A percentile compares a stretch with the other conserved stretches of the same genome.
Conservation (phyloP, 2,329 filamentous ascomycete species). For the Aspergillus bombycis region DNA sequence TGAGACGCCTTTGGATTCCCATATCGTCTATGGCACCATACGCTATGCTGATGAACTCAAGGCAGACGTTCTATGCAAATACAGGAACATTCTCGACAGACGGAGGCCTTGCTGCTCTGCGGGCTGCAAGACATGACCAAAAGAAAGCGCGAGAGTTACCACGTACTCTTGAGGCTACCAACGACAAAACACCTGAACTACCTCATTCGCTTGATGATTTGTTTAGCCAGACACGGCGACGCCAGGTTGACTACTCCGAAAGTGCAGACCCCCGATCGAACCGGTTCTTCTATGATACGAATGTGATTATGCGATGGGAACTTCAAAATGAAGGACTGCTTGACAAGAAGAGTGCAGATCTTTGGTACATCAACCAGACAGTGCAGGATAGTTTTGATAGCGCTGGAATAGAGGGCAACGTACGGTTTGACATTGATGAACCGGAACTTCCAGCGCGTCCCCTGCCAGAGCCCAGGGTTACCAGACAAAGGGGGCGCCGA, state of each 20-base stretch:
- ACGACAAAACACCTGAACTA: constrained; percentile 14
- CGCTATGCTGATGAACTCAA: constrained; percentile 43
- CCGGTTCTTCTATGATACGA: constrained; percentile 34
- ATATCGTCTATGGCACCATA: constrained; percentile 32
- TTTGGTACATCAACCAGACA: constrained; percentile 44
- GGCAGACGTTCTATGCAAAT: constrained; percentile 41
- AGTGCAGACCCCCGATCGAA: constrained; percentile 27
- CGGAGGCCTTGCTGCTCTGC: constrained; percentile 27
- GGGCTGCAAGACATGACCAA: constrained; percentile 2
- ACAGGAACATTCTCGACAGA: constrained; percentile 53
- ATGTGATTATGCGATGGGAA: constrained; percentile 44
- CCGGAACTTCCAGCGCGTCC: constrained; percentile 9
- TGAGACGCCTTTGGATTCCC: constrained; percentile 26
- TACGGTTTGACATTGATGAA: constrained; percentile 37
- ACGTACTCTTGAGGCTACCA: background rate
- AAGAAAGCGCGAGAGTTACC: background rate
- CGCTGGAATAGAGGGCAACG: constrained; percentile 34
- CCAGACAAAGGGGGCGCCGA: constrained; percentile 9
- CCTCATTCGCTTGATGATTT: constrained; percentile 37
- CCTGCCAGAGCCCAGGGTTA: constrained; percentile 9
- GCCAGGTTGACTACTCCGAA: constrained; percentile 18
- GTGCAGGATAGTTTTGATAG: constrained; percentile 35
- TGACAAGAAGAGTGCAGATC: constrained; percentile 23
- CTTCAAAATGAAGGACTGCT: constrained; percentile 35
- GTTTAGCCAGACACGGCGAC: constrained; percentile 23